A percentile compares a stretch with the other conserved stretches of the same genome.
These are phyloP conservation scores for Warburgia ugandensis DNA, from an alignment of 164 flowering plant species.

Conservation along the genomic window DNA sequence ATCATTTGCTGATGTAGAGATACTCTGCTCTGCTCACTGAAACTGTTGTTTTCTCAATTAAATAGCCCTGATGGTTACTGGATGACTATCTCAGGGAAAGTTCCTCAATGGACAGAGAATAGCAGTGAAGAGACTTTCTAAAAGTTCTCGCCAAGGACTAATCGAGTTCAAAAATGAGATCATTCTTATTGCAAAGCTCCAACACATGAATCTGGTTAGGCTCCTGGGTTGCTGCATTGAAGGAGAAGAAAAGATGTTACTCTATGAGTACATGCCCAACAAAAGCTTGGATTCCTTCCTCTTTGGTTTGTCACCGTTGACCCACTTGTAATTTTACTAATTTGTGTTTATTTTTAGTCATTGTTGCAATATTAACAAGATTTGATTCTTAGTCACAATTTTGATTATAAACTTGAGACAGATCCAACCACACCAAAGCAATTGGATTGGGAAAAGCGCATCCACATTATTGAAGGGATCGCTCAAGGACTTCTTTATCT, in stretches of 20 bases:
- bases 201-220: conserved; percentile 8
- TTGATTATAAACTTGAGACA: not conserved
- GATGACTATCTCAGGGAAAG: conserved; percentile 5
- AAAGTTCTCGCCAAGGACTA: conserved; percentile 8
- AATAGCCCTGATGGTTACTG: too few species aligned
- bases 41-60: too few species aligned
- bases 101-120: not conserved
- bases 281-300: conserved; percentile 5
- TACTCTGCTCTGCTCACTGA: too few species aligned
- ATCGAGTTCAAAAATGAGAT: conserved; percentile 12
- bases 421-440: not conserved
- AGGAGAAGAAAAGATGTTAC: not conserved
- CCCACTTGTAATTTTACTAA: not conserved
- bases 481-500: conserved; percentile 30
- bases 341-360: too few species aligned
- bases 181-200: conserved; percentile 9
- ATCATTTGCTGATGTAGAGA: too few species aligned
- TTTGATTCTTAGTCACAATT: not conserved
- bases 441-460: conserved; percentile 21
- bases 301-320: conserved; percentile 7
- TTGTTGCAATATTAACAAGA: too few species aligned
- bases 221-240: conserved; percentile 12
- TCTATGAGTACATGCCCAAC: conserved; percentile 1
- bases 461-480: conserved; percentile 28
- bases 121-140: not conserved